Conservation (phyloP, 306 rosid genomes). For the Cucurbita moschata region DNA sequence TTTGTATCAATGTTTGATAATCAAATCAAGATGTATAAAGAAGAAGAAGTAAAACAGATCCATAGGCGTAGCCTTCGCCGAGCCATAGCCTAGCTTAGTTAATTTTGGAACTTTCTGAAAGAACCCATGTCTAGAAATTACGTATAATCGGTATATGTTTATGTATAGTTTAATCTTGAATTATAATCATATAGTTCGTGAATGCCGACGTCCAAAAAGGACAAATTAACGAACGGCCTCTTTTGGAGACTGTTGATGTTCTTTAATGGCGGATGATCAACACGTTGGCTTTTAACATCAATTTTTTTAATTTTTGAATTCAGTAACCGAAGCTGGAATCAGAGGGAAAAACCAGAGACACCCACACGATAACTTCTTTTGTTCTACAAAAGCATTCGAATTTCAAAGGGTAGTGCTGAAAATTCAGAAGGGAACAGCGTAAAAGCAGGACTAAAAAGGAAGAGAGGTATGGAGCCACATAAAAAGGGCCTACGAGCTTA, state of each 20-base stretch:
- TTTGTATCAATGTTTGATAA: conserved; percentile 14
- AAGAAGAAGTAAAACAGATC: background rate
- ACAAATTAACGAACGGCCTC: background rate
- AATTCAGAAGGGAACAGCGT: background rate
- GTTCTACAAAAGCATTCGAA: background rate
- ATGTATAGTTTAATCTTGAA: background rate
- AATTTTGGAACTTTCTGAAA: too few species aligned
- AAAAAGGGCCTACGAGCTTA: background rate
- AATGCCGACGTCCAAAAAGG: background rate
- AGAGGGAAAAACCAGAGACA: background rate
- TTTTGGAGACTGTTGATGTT: background rate
- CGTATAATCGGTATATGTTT: background rate
- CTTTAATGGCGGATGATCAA: background rate
- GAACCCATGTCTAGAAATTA: background rate
- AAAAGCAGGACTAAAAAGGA: background rate
- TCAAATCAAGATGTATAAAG: background rate
- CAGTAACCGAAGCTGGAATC: background rate
- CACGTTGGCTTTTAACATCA: background rate
- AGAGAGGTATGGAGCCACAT: background rate
- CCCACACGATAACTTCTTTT: background rate
- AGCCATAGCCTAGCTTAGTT: background rate
- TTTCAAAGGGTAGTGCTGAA: background rate
- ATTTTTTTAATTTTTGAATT: background rate
- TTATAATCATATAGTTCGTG: background rate
- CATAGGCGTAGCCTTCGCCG: background rate